Evolutionary conservation across 2,329 filamentous ascomycete genomes (phyloP).

Genomic region (Xylogone sp.): DNA sequence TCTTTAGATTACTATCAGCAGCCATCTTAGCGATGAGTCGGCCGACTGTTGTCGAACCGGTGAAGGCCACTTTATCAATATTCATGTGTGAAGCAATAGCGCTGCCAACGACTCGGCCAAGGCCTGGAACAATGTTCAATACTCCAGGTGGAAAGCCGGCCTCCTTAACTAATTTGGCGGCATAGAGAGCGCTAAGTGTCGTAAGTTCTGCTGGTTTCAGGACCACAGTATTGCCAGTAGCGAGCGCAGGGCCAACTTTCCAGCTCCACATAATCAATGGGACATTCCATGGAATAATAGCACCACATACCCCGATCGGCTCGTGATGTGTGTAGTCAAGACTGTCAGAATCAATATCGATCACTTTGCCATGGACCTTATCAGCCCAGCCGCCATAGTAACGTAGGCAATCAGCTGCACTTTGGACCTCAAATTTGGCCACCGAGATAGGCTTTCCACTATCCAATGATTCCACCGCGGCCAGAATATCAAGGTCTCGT

Average conservation of each 20-base stretch:
- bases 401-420: slow-evolving; percentile 62
- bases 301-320: slow-evolving; percentile 61
- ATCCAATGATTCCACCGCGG: slow-evolving; percentile 78
- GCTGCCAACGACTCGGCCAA: slow-evolving; percentile 60
- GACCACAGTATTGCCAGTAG: slow-evolving; percentile 51
- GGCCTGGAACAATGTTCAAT: slow-evolving; percentile 56
- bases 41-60: slow-evolving; percentile 54
- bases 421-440: slow-evolving; percentile 70
- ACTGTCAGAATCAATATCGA: slow-evolving; percentile 56
- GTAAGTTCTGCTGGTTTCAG: slow-evolving; percentile 57
- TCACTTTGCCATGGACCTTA: slow-evolving; percentile 63
- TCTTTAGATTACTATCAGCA: slow-evolving; percentile 55
- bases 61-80: slow-evolving; percentile 61
- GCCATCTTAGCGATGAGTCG: slow-evolving; percentile 58
- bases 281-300: slow-evolving; percentile 69
- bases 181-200: slow-evolving; percentile 48
- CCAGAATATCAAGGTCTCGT: slow-evolving; percentile 69
- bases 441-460: slow-evolving; percentile 76
- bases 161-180: slow-evolving; percentile 49
- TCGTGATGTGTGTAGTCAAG: slow-evolving; percentile 65
- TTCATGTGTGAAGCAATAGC: slow-evolving; percentile 56
- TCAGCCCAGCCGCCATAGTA: slow-evolving; percentile 74
- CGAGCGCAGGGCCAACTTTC: slow-evolving; percentile 59
- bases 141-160: slow-evolving; percentile 60
- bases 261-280: slow-evolving; percentile 57